Percentiles rank a stretch among this genome's conserved stretches.
Conservation (phyloP, 2,329 filamentous ascomycete genomes). For the Fusarium proliferatum region DNA sequence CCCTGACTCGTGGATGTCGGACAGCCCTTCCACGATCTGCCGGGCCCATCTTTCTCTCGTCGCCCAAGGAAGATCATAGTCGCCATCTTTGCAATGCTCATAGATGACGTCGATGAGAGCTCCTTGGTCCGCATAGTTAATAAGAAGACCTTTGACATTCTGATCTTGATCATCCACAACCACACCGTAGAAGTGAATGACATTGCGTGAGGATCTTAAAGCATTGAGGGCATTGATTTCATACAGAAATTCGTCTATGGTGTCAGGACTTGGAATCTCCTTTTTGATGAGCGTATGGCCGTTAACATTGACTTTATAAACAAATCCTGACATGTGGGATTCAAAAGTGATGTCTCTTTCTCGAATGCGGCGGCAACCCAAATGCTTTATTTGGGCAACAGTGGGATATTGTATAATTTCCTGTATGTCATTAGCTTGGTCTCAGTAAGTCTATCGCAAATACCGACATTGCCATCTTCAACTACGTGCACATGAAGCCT, state of each 20-base stretch:
- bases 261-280: conserved; percentile 95
- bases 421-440: conserved; percentile 48
- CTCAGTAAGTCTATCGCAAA: neutral
- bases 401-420: conserved; percentile 92
- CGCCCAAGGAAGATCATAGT: conserved; percentile 71
- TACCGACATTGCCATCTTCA: conserved; percentile 84
- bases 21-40: conserved; percentile 89
- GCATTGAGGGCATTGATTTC: conserved; percentile 94
- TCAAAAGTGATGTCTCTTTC: conserved; percentile 87
- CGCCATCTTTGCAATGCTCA: conserved; percentile 72
- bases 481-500: conserved; percentile 95
- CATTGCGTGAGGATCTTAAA: conserved; percentile 76
- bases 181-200: conserved; percentile 88
- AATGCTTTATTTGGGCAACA: conserved; percentile 77
- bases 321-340: conserved; percentile 94
- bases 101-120: conserved; percentile 92
- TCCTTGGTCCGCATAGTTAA: conserved; percentile 87
- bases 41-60: conserved; percentile 87
- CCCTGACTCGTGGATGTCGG: conserved; percentile 93
- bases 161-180: conserved; percentile 90
- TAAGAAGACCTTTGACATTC: conserved; percentile 86
- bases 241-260: conserved; percentile 95
- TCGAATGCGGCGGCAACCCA: conserved; percentile 71
- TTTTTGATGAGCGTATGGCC: conserved; percentile 88
- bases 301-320: conserved; percentile 86